Evolutionary conservation across 768 basidiomycete species (phyloP), one percentile per base, ranked within the genome.

Genomic region (Amanita rimosa): DNA sequence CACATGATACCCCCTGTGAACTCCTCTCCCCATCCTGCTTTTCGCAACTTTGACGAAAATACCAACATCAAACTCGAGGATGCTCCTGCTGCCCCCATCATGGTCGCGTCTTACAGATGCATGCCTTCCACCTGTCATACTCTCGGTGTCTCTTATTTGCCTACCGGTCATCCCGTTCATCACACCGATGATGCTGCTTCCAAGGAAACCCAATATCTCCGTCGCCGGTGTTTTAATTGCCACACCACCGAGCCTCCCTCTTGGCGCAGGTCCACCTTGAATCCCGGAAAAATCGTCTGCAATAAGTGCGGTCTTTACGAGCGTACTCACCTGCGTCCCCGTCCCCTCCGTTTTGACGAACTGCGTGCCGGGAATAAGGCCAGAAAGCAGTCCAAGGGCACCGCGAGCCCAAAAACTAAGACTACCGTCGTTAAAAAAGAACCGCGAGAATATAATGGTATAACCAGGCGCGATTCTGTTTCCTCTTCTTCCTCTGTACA

Each of bases 271-370:
- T 83, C 80, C 26, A 91, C 89, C 4, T 81, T 92, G 59, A 88
- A 89, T 64, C 86, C 85, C 0, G 89, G 89, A 54, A 92, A 92
- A 67, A 92, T 92, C 59, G 89, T 92, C 39, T 92, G 89, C 75
- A 92, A 92, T 75, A 92, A 92, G 70, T 92, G 89, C 55, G 89
- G 89, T 8, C 74, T 92, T 34, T 92, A 92, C 59, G 89, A 92
- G 64, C 85, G 89, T 59, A 92, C 89, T 10, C 89, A 92, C 55
- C 65, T 91, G 48, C 78, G 89, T 19, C 79, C 88, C 4, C 75
- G 89, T 10, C 89, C 89, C 6, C 72, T 90, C 14, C 82, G 88
- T 47, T 91, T 92, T 53, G 89, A 91, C 62, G 89, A 91, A 64
- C 75, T 92, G 36, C 79, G 88, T 4, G 83, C 86, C 0, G 87